Base-by-base conservation (phyloP, 495 filamentous ascomycete genomes). In the Neurospora terricola region DNA sequence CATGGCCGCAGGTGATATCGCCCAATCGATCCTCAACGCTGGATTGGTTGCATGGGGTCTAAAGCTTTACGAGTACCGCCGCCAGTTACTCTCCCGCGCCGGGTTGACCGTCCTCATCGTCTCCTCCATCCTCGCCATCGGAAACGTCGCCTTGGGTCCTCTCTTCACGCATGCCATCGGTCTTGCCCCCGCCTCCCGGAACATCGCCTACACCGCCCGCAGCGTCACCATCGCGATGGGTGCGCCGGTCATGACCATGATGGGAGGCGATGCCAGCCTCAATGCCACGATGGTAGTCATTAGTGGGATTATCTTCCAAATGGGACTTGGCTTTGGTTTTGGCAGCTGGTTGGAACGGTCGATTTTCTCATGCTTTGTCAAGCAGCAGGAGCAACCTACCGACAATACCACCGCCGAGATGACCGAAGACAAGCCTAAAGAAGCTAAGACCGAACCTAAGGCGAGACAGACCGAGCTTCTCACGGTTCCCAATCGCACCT, bases 1-100 rank as follows among this genome's bases (percentile, higher is more conserved):
- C 48, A 79, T 85, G 12, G 81, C 82, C 8, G 82, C 85, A 2
- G 85, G 85, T 12, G 84, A 86, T 71, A 66, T 86, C 12, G 81
- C 83, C 1, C 75, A 80, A 5, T 77, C 82, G 0, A 73, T 86
- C 23, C 79, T 86, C 21, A 84, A 85, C 70, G 79, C 83, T 5
- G 84, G 85, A 14, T 82, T 86, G 23, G 80, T 83, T 0, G 79
- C 80, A 4, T 80, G 85, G 81, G 84, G 85, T 0, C 78, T 86
- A 69, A 86, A 86, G 75, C 82, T 86, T 59, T 86, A 82, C 76
- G 81, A 84, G 72, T 84, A 84, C 77, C 81, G 84, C 14, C 40
- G 70, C 1, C 82, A 82, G 38, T 74, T 86, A 0, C 76, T 81
- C 36, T 82, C 81, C 9, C 75, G 81, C 73, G 80, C 80, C 5